Evolutionary conservation across 768 basidiomycete species (phyloP).

Genomic region (Suillus subluteus): DNA sequence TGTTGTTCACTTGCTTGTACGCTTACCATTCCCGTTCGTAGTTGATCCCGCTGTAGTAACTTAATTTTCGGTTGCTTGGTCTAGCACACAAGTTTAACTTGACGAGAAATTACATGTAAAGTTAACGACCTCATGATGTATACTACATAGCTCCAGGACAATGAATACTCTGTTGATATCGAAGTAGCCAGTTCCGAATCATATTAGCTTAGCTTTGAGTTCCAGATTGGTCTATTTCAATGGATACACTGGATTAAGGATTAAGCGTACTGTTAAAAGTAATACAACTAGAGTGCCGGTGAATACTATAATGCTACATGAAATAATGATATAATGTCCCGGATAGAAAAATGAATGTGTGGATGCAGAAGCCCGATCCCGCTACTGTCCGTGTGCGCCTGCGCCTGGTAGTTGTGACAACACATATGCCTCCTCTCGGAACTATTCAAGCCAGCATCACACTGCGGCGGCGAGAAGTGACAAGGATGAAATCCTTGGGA

Average conservation of each 20-base stretch:
- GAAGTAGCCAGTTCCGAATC: not conserved
- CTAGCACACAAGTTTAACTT: not conserved
- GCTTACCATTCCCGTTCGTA: not conserved
- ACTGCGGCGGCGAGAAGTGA: conserved; percentile 60
- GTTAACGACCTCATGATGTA: not conserved
- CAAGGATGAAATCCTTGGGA: conserved; percentile 63
- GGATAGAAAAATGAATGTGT: not conserved
- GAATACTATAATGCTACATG: not conserved
- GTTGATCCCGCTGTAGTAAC: not conserved
- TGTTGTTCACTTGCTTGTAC: not conserved
- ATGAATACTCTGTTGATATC: not conserved
- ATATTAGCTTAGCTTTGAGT: not conserved
- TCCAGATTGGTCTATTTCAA: not conserved
- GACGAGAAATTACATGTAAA: not conserved
- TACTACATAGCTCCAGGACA: not conserved
- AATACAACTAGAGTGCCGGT: not conserved
- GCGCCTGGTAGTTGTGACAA: not conserved
- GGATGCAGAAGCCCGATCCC: not conserved
- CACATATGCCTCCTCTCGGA: not conserved
- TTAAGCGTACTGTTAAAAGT: not conserved
- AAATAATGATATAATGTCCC: not conserved
- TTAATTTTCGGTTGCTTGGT: not conserved
- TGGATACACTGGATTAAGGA: not conserved
- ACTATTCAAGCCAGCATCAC: conserved; percentile 39
- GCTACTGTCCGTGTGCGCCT: not conserved